phyloP scores from a whole-genome alignment of 176 grass and related monocot species.

The Phragmites australis region DNA sequence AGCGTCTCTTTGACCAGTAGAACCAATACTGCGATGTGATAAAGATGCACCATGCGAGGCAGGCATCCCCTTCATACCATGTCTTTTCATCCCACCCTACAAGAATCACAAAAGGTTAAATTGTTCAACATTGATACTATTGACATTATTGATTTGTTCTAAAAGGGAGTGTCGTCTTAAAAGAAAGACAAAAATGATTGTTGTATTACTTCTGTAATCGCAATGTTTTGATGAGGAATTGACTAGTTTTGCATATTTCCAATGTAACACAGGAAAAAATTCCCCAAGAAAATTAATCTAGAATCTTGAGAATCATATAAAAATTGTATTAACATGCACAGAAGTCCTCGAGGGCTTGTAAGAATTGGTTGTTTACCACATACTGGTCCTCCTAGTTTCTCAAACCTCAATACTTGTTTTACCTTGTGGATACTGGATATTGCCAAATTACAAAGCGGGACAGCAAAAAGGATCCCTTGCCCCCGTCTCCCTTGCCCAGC shows the following conservation, averaged over 20 bases:
- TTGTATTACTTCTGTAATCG: background rate
- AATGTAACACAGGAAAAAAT: background rate
- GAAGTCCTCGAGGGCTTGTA: background rate
- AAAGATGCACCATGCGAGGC: conserved; percentile 96
- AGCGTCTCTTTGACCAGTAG: conserved; percentile 97
- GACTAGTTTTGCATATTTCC: background rate
- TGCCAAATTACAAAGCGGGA: background rate
- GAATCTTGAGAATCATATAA: background rate
- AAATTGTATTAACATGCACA: conserved; percentile 12
- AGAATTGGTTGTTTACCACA: conserved; percentile 4
- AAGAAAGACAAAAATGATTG: conserved; percentile 7
- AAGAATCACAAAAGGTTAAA: conserved; percentile 30
- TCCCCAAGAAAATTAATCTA: conserved; percentile 21
- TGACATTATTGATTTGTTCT: conserved; percentile 17
- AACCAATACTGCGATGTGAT: conserved; percentile 89
- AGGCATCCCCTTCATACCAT: conserved; percentile 64
- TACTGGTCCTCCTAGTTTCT: background rate
- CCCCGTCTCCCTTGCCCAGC: background rate
- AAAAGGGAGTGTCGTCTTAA: background rate
- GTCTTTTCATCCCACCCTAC: conserved; percentile 97
- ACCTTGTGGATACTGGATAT: background rate
- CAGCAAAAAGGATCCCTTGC: background rate
- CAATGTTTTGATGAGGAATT: background rate
- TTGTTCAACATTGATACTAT: background rate
- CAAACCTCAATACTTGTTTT: conserved; percentile 1